A percentile compares a stretch with the other conserved stretches of the same genome.
Evolutionary conservation across 805 yeast species (phyloP).

Genomic region (Tetrapisispora pingtungensis): DNA sequence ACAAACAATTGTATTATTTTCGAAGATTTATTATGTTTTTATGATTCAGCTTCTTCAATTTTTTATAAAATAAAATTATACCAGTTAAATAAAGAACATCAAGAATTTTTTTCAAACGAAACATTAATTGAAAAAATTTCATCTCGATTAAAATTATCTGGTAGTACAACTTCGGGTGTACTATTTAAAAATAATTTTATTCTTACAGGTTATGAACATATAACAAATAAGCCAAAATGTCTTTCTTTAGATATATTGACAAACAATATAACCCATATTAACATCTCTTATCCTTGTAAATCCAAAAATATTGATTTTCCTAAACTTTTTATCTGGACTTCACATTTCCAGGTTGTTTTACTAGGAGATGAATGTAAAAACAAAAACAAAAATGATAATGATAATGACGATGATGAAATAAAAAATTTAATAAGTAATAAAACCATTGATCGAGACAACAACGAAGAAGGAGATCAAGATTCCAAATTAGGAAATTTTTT

Average conservation of each 20-base stretch:
- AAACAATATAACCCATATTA: constrained; percentile 53
- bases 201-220: constrained; percentile 45
- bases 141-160: not conserved
- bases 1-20: constrained; percentile 23
- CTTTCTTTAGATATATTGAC: constrained; percentile 25
- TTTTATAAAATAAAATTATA: constrained; percentile 8
- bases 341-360: constrained; percentile 61
- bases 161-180: constrained; percentile 46
- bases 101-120: too few species aligned
- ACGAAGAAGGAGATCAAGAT: too few species aligned
- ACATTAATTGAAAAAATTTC: not conserved
- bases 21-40: constrained; percentile 8
- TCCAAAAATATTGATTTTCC: constrained; percentile 49
- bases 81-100: constrained; percentile 17
- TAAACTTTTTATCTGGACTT: constrained; percentile 64
- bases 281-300: constrained; percentile 41
- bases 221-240: constrained; percentile 18
- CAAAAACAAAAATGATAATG: not conserved
- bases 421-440: not conserved
- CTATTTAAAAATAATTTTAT: constrained; percentile 58
- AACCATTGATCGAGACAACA: too few species aligned
- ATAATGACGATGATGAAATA: not conserved
- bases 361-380: constrained; percentile 33
- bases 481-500: too few species aligned
- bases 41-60: not conserved